These are phyloP conservation scores for Amanita phalloides DNA, from an alignment of 768 basidiomycete genomes.

Conservation along the genomic window DNA sequence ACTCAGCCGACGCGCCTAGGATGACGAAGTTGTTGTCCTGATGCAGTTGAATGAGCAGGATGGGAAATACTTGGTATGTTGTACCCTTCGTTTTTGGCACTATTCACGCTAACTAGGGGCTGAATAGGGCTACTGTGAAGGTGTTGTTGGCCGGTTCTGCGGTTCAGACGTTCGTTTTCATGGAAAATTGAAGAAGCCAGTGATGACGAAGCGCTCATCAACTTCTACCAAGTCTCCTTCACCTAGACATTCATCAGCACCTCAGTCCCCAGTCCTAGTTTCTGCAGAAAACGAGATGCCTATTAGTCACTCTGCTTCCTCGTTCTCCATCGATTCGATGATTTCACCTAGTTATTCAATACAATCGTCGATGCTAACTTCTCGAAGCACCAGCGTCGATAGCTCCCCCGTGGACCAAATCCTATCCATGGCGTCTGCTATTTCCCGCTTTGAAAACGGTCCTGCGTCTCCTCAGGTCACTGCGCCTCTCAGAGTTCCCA, in stretches of 20 bases:
- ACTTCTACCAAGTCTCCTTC: constrained; percentile 12
- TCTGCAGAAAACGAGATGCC: constrained; percentile 10
- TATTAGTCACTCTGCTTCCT: constrained; percentile 18
- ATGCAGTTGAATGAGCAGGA: constrained; percentile 52
- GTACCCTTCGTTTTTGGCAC: not conserved
- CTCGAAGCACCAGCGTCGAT: not conserved
- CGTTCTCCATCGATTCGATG: constrained; percentile 9
- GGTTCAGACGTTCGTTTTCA: constrained; percentile 58
- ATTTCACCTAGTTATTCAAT: not conserved
- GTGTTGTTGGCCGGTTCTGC: constrained; percentile 69
- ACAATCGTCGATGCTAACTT: not conserved
- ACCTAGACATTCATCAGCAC: not conserved
- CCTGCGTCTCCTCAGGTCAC: constrained; percentile 1
- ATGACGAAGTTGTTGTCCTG: constrained; percentile 70
- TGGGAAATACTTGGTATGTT: constrained; percentile 52
- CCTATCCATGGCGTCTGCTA: not conserved
- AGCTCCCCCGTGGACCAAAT: not conserved
- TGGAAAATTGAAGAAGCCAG: constrained; percentile 65
- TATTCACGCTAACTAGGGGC: not conserved
- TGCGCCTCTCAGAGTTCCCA: not conserved
- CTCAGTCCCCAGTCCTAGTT: not conserved
- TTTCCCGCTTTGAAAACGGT: not conserved
- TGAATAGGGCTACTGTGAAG: constrained; percentile 74
- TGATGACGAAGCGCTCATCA: constrained; percentile 63
- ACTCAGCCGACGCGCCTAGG: constrained; percentile 26